Base-by-base conservation (phyloP, 768 basidiomycete species). In the Collybiopsis confluens region DNA sequence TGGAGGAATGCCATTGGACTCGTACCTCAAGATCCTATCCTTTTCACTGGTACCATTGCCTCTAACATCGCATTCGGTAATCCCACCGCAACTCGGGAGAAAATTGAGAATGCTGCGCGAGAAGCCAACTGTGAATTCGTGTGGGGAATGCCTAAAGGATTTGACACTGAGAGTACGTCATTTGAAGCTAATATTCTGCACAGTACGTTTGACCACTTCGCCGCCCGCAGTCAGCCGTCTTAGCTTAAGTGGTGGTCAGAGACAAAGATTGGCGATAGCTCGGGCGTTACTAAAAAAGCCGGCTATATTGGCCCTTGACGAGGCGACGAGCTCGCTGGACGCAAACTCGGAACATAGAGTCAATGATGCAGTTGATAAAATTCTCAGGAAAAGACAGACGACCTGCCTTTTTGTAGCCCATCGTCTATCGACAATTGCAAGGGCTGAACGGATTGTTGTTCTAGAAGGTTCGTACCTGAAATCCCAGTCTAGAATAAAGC, bases 51-150 rank as follows among this genome's bases (percentile, higher is more conserved):
- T 2, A 96, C 93, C 0, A 95, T 98, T 47, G 92, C 92, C 2
- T 89, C 90, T 1, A 98, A 98, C 62, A 98, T 96, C 57, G 87
- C 93, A 0, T 98, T 90, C 62, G 95, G 95, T 2, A 80, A 86
- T 45, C 76, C 81, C 8, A 70, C 78, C 18, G 90, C 84, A 0
- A 90, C 91, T 0, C 78, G 88, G 20, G 84, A 85, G 59, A 82
- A 96, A 55, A 90, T 98, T 20, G 92, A 97, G 66, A 73, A 84
- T 26, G 95, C 92, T 0, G 95, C 94, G 0, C 77, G 88, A 18
- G 81, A 91, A 55, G 96, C 96, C 2, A 97, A 98, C 60, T 98
- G 95, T 68, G 93, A 96, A 62, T 98, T 96, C 64, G 85, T 98
- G 5, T 92, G 92, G 88, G 86, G 89, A 15, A 83, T 98, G 77